phyloP scores from a whole-genome alignment of 352 stramenopile species.

The Pythium graminicola region DNA sequence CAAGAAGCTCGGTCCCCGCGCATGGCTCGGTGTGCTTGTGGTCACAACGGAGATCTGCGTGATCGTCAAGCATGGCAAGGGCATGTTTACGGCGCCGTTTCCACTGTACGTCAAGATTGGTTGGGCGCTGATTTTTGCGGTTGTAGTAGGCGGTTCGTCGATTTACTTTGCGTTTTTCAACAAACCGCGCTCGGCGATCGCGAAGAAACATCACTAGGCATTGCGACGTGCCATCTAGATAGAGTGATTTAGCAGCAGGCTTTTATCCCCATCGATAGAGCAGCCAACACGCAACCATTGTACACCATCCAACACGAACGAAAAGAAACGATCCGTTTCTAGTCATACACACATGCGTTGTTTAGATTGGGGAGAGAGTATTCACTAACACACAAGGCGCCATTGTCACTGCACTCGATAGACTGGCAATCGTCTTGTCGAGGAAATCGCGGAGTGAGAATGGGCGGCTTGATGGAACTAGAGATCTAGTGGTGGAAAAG shows the following conservation, averaged over 20 bases:
- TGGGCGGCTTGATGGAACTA: not conserved
- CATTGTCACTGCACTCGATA: not conserved
- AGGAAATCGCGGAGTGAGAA: not conserved
- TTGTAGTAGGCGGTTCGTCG: constrained; percentile 72
- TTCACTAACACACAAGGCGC: too few species aligned
- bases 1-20: constrained; percentile 75
- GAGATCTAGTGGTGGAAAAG: constrained; percentile 98
- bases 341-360: not conserved
- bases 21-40: constrained; percentile 77
- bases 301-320: not conserved
- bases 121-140: constrained; percentile 64
- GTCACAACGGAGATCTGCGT: constrained; percentile 71
- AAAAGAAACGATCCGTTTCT: too few species aligned
- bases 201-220: constrained; percentile 16
- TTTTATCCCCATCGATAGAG: constrained; percentile 18
- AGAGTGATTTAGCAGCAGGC: constrained; percentile 20
- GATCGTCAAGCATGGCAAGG: constrained; percentile 76
- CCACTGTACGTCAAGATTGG: constrained; percentile 70
- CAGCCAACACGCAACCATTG: constrained; percentile 10
- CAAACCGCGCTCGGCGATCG: constrained; percentile 21
- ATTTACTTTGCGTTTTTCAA: constrained; percentile 83
- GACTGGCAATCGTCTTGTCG: not conserved
- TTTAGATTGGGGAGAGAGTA: too few species aligned
- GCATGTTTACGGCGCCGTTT: constrained; percentile 87
- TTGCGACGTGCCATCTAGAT: constrained; percentile 6